Conservation (phyloP, 2,329 filamentous ascomycete genomes). For the Colletotrichum gloeosporioides region DNA sequence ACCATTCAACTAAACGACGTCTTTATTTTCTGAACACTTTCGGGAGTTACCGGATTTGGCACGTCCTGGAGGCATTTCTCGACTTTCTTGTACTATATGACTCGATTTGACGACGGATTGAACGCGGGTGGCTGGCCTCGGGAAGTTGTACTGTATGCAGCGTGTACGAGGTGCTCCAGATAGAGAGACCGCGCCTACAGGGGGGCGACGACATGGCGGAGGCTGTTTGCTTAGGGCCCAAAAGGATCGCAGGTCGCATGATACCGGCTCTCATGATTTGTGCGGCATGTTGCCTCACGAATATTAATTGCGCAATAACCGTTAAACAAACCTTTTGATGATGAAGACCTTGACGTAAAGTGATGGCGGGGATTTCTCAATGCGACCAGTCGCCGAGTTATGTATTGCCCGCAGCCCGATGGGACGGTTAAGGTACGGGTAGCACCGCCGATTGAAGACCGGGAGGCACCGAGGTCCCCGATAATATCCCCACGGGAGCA, state of each 20-base stretch:
- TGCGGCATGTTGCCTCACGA: neutral
- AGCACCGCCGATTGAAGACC: neutral
- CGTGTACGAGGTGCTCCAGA: constrained; percentile 10
- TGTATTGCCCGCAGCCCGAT: neutral
- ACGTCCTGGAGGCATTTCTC: neutral
- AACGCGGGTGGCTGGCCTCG: neutral
- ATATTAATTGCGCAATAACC: constrained; percentile 13
- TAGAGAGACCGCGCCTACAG: constrained; percentile 6
- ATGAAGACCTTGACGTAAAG: neutral
- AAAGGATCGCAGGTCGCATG: neutral
- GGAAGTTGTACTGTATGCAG: constrained; percentile 13
- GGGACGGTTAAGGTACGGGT: neutral
- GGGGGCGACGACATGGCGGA: neutral
- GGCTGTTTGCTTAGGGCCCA: neutral
- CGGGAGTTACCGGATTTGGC: neutral
- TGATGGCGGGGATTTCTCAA: neutral
- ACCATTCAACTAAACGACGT: constrained; percentile 50
- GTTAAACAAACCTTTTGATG: neutral
- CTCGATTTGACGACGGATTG: constrained; percentile 11
- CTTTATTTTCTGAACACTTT: constrained; percentile 4
- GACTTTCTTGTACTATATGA: constrained; percentile 20
- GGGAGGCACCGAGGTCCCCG: neutral
- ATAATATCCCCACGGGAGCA: neutral
- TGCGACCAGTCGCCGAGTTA: neutral
- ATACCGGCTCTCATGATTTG: neutral